A percentile compares a stretch with the other conserved stretches of the same genome.
These are phyloP conservation scores for Rhynchosporium graminicola DNA, from an alignment of 2,329 filamentous ascomycete species.

Conservation along the genomic window DNA sequence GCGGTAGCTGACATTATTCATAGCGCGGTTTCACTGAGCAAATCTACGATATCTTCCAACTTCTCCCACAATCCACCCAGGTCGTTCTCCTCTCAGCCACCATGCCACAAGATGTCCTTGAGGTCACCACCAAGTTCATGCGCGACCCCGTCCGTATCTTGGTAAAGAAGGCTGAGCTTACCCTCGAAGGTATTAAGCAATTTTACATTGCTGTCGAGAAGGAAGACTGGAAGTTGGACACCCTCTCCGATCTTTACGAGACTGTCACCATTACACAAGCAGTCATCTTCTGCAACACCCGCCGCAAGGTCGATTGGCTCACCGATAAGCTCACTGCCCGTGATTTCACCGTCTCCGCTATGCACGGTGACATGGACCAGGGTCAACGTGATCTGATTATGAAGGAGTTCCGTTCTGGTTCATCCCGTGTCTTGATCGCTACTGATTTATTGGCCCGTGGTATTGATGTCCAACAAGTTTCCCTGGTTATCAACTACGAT, in stretches of 20 bases:
- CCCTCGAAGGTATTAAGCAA: constrained; percentile 99
- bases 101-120: constrained; percentile 98
- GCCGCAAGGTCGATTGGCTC: constrained; percentile 99
- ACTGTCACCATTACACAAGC: constrained; percentile 99
- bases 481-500: constrained; percentile 99
- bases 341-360: constrained; percentile 99
- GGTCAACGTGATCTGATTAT: constrained; percentile 97
- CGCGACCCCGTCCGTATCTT: constrained; percentile 97
- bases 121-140: constrained; percentile 99
- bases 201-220: constrained; percentile 99
- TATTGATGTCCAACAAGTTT: constrained; percentile 99
- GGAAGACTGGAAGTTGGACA: constrained; percentile 99
- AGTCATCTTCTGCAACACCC: constrained; percentile 99
- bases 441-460: constrained; percentile 97
- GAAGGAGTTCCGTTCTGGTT: constrained; percentile 99
- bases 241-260: constrained; percentile 97
- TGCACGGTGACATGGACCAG: constrained; percentile 99
- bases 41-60: constrained; percentile 99
- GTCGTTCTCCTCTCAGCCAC: constrained; percentile 97
- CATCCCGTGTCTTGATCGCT: constrained; percentile 96
- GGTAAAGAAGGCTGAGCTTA: constrained; percentile 99
- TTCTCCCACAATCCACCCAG: constrained; percentile 96
- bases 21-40: constrained; percentile 98
- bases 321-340: constrained; percentile 98
- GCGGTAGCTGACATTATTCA: constrained; percentile 42